phyloP scores from a whole-genome alignment of 164 flowering plant genomes.

The Chloranthus sessilifolius region DNA sequence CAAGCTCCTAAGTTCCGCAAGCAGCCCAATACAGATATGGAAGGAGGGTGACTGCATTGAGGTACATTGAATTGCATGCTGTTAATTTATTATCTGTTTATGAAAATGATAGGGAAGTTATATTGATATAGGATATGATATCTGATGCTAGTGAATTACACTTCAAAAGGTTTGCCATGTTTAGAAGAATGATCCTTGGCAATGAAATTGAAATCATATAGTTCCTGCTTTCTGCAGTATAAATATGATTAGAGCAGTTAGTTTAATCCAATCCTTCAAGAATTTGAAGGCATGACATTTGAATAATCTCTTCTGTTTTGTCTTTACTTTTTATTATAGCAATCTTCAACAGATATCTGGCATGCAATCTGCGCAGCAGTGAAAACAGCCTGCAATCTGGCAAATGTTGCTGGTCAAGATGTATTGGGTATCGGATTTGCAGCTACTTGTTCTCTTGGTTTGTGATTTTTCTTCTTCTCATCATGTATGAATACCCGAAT shows the following conservation, averaged over 20 bases:
- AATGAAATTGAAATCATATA: background rate
- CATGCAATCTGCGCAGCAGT: slow-evolving; percentile 93
- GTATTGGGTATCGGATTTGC: slow-evolving; percentile 85
- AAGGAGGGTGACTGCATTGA: slow-evolving; percentile 87
- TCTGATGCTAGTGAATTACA: too few species aligned
- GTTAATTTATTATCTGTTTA: background rate
- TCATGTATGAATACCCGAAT: background rate
- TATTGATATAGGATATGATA: background rate
- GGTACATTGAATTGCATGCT: slow-evolving; percentile 34
- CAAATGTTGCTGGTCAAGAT: slow-evolving; percentile 64
- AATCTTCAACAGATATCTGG: slow-evolving; percentile 99
- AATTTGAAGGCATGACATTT: too few species aligned
- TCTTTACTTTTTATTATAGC: slow-evolving; percentile 37
- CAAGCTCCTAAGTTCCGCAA: slow-evolving; percentile 75
- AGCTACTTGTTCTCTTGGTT: slow-evolving; percentile 97
- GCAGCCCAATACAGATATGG: slow-evolving; percentile 96
- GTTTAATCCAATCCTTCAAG: too few species aligned
- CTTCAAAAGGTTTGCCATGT: too few species aligned
- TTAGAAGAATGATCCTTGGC: too few species aligned
- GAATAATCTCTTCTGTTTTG: background rate
- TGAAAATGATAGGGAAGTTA: background rate
- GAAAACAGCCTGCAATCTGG: slow-evolving; percentile 72
- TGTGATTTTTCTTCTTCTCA: slow-evolving; percentile 18
- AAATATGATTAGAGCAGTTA: background rate
- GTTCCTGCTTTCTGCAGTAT: background rate